Percentiles rank a stretch among this genome's conserved stretches.
phyloP scores from a whole-genome alignment of 371 early-diverging fungal genomes.

The Cokeromyces recurvatus region DNA sequence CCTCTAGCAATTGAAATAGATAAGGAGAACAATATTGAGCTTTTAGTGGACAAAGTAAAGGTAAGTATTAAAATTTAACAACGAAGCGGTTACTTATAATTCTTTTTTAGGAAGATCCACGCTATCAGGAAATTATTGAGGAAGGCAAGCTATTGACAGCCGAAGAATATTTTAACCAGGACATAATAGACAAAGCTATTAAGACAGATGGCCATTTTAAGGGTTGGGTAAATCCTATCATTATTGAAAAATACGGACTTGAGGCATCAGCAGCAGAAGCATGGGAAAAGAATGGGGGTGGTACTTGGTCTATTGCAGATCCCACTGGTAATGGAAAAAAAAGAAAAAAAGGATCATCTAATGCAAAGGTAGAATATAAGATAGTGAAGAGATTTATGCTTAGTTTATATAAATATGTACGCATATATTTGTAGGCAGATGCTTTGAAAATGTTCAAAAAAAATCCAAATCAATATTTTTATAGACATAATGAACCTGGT shows the following conservation, averaged over 20 bases:
- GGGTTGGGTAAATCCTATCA: conserved; percentile 59
- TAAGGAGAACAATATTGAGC: conserved; percentile 17
- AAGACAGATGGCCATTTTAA: conserved; percentile 57
- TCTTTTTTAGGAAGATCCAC: conserved; percentile 27
- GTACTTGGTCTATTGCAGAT: conserved; percentile 63
- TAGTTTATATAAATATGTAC: neutral
- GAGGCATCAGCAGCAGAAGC: conserved; percentile 56
- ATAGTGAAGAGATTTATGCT: neutral
- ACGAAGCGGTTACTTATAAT: neutral
- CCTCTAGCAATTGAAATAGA: conserved; percentile 30
- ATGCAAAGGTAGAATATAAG: conserved; percentile 30
- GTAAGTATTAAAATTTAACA: neutral
- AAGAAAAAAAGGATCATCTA: conserved; percentile 14
- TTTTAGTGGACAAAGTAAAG: neutral
- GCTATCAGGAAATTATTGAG: conserved; percentile 16
- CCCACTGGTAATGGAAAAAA: conserved; percentile 50
- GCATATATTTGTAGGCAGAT: conserved; percentile 23
- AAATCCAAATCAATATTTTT: conserved; percentile 73
- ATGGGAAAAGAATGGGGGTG: conserved; percentile 76
- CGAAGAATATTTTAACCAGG: conserved; percentile 52
- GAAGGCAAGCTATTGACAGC: conserved; percentile 45
- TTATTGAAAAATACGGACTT: conserved; percentile 57
- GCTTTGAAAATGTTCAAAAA: conserved; percentile 66
- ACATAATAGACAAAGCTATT: conserved; percentile 46
- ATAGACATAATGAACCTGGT: conserved; percentile 70